phyloP scores from a whole-genome alignment of 192 early-diverging fungal genomes.

The Mortierella antarctica region DNA sequence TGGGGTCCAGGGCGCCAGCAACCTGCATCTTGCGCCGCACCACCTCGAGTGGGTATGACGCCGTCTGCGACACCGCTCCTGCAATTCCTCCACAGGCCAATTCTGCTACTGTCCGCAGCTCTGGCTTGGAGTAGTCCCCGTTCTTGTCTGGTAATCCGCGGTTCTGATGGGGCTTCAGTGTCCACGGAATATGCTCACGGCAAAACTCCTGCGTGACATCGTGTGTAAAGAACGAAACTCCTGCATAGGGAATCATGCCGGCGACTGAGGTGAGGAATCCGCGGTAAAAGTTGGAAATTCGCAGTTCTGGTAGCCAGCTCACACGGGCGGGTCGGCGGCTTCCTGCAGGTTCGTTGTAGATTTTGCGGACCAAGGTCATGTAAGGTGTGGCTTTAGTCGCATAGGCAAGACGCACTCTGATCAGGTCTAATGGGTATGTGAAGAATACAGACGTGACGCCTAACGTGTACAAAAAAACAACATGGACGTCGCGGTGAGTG shows the following conservation, averaged over 20 bases:
- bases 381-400: constrained; percentile 63
- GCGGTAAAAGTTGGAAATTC: constrained; percentile 90
- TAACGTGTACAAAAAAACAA: constrained; percentile 31
- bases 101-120: constrained; percentile 80
- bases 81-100: constrained; percentile 84
- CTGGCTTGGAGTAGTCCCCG: constrained; percentile 30
- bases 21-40: constrained; percentile 89
- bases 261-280: constrained; percentile 89
- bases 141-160: constrained; percentile 27
- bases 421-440: constrained; percentile 94
- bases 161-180: constrained; percentile 24
- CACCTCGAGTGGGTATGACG: constrained; percentile 93
- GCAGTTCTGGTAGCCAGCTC: constrained; percentile 19
- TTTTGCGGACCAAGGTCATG: constrained; percentile 57
- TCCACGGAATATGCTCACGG: constrained; percentile 55
- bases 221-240: constrained; percentile 94
- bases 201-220: constrained; percentile 75
- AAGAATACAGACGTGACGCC: constrained; percentile 89
- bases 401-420: constrained; percentile 95
- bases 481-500: not conserved
- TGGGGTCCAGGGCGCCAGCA: constrained; percentile 69
- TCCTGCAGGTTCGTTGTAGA: constrained; percentile 84
- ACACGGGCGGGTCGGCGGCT: constrained; percentile 32
- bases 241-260: constrained; percentile 98
- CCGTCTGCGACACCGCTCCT: constrained; percentile 86